Evolutionary conservation across 805 yeast genomes (phyloP).

Genomic region (Scheffersomyces spartinae): DNA sequence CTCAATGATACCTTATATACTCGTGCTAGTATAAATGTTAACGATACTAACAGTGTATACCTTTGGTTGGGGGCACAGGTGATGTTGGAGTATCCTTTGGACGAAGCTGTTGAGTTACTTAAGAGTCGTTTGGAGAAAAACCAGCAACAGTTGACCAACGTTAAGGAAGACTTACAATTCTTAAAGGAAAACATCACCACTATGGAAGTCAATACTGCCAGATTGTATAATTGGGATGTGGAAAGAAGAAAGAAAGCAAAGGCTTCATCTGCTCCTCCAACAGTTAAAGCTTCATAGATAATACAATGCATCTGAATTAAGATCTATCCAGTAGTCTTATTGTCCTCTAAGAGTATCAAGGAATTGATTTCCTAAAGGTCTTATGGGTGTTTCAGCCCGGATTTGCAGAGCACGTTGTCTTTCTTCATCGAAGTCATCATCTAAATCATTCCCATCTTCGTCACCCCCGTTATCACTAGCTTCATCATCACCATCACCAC

Average conservation of each 20-base stretch:
- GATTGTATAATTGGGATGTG: conserved; percentile 83
- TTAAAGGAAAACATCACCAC: conserved; percentile 86
- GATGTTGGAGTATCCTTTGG: conserved; percentile 88
- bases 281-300: conserved; percentile 8
- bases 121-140: conserved; percentile 53
- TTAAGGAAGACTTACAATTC: conserved; percentile 78
- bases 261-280: too few relatives aligned
- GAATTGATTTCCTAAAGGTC: conserved; percentile 51
- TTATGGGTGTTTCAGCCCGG: conserved; percentile 46
- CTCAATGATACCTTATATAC: conserved; percentile 89
- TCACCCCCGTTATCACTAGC: conserved; percentile 9
- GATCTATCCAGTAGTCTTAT: too few relatives aligned
- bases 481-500: conserved; percentile 15
- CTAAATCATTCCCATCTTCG: conserved; percentile 11
- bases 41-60: conserved; percentile 48
- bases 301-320: neutral
- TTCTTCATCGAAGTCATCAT: conserved; percentile 13
- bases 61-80: conserved; percentile 98
- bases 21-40: conserved; percentile 58
- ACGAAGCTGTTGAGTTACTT: conserved; percentile 72
- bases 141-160: conserved; percentile 40
- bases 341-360: conserved; percentile 46
- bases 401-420: conserved; percentile 12
- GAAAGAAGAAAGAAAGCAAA: conserved; percentile 52
- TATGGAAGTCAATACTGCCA: conserved; percentile 94